phyloP scores from a whole-genome alignment of 2,329 filamentous ascomycete species.

The Pyricularia sp. region DNA sequence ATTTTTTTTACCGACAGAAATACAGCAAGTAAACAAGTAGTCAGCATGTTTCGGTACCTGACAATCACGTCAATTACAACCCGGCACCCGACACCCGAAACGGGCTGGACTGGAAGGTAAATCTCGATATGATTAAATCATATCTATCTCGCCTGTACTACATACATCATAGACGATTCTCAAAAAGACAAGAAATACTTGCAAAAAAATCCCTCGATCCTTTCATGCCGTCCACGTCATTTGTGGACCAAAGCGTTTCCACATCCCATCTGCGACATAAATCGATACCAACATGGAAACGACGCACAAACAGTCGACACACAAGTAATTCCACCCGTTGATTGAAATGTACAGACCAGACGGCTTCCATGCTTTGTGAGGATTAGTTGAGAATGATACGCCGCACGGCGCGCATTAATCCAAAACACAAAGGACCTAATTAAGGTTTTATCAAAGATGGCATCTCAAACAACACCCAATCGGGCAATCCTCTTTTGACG shows the following conservation, averaged over 20 bases:
- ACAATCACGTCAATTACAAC: too few species aligned
- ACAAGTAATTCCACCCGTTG: background rate
- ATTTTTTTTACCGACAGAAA: too few species aligned
- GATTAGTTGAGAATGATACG: background rate
- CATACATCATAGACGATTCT: background rate
- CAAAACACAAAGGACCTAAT: background rate
- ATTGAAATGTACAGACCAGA: background rate
- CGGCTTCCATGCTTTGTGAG: background rate
- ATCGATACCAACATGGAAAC: background rate
- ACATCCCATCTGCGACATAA: background rate
- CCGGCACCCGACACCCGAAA: too few species aligned
- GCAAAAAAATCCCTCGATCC: background rate
- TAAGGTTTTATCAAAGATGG: background rate
- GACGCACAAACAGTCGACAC: background rate
- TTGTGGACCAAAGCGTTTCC: conserved; percentile 1
- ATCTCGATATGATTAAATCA: background rate
- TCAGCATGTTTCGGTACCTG: background rate
- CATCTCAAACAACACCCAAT: background rate
- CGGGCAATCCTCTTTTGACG: background rate
- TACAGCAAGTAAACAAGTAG: background rate
- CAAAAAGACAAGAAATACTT: background rate
- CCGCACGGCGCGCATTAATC: background rate
- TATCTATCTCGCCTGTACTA: background rate
- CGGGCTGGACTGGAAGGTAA: background rate
- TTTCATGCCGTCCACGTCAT: background rate